A percentile compares a stretch with the other conserved stretches of the same genome.
Conservation (phyloP, 73 alveolate genomes). For the Paramecium tetraurelia region DNA sequence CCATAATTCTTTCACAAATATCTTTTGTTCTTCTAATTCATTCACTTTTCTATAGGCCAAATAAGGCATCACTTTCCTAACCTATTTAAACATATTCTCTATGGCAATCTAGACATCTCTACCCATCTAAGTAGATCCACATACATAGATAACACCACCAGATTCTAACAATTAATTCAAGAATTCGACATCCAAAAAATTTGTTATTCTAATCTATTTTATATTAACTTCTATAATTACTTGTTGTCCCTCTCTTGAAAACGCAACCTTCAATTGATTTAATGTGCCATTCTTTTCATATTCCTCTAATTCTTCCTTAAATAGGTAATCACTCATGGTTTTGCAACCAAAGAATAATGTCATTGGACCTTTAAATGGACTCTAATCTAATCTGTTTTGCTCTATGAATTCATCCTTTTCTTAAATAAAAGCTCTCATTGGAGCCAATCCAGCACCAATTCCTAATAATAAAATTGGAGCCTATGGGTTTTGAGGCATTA, state of each 20-base stretch:
- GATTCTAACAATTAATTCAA: not conserved
- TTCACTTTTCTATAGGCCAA: slow-evolving; percentile 47
- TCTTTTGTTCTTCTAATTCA: slow-evolving; percentile 31
- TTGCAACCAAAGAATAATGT: slow-evolving; percentile 71
- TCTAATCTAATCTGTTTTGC: slow-evolving; percentile 52
- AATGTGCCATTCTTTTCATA: slow-evolving; percentile 66
- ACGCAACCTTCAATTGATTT: slow-evolving; percentile 70
- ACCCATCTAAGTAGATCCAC: slow-evolving; percentile 58
- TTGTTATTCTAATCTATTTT: slow-evolving; percentile 67
- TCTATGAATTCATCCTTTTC: slow-evolving; percentile 66
- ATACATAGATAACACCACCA: slow-evolving; percentile 46
- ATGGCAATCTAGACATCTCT: slow-evolving; percentile 22
- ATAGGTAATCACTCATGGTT: slow-evolving; percentile 70
- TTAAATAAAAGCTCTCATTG: slow-evolving; percentile 75
- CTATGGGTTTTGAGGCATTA: slow-evolving; percentile 68
- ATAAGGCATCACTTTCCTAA: slow-evolving; percentile 38
- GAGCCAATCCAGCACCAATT: slow-evolving; percentile 83
- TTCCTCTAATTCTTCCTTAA: slow-evolving; percentile 67
- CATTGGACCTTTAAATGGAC: slow-evolving; percentile 52
- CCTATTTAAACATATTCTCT: slow-evolving; percentile 49
- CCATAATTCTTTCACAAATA: slow-evolving; percentile 56
- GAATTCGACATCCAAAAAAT: slow-evolving; percentile 63
- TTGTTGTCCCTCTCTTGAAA: slow-evolving; percentile 72
- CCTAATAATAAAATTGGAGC: slow-evolving; percentile 76
- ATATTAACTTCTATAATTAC: not conserved